phyloP scores from a whole-genome alignment of 2,329 filamentous ascomycete species.

The Beauveria pseudobassiana region DNA sequence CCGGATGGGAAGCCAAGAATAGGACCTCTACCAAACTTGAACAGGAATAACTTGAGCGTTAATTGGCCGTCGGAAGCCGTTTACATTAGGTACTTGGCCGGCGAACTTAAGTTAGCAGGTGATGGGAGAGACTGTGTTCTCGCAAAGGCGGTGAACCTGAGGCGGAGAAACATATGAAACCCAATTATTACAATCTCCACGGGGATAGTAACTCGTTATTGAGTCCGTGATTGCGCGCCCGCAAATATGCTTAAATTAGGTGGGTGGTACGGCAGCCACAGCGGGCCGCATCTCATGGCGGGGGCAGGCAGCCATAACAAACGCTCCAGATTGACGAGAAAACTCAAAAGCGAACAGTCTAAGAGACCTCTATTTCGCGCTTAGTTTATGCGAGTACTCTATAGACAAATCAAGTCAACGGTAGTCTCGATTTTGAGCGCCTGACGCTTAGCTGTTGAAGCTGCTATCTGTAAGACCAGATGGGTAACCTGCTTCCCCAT shows the following conservation, averaged over 20 bases:
- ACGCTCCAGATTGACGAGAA: no score
- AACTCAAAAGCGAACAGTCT: no score
- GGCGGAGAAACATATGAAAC: not conserved
- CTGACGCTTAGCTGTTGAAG: no score
- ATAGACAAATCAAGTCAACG: no score
- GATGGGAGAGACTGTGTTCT: not conserved
- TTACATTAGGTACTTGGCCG: not conserved
- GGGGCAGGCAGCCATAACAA: not conserved
- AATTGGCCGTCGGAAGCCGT: not conserved
- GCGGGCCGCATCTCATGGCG: not conserved
- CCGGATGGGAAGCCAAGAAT: constrained; percentile 24
- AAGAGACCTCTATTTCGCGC: no score
- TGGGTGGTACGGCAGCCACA: not conserved
- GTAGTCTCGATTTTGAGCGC: no score
- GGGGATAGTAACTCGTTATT: not conserved
- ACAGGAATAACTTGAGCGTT: constrained; percentile 9
- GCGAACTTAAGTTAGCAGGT: no score
- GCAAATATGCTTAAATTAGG: not conserved
- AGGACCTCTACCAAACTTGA: constrained; percentile 10
- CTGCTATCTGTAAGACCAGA: no score
- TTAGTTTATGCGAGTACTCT: no score
- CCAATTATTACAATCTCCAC: not conserved
- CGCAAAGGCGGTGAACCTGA: not conserved
- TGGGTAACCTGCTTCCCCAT: no score
- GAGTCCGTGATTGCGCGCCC: not conserved